Percentiles rank a stretch among this genome's conserved stretches.
Conservation (phyloP, 306 rosid genomes). For the Rosa rugosa region DNA sequence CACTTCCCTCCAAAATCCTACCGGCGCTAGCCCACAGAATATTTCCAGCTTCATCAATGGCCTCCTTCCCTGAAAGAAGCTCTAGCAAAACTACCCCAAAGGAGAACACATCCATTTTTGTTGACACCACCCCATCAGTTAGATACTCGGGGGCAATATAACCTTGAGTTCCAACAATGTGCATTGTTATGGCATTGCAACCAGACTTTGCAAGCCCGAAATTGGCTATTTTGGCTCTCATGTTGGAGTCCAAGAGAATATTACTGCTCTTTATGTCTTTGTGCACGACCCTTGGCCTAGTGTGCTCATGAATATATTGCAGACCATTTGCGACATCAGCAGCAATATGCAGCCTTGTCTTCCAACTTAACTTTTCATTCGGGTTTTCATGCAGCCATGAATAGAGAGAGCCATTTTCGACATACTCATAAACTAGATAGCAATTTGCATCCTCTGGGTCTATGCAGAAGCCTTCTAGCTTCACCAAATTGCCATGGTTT, state of each 20-base stretch:
- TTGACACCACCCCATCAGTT: constrained; percentile 77
- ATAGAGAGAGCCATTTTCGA: constrained; percentile 77
- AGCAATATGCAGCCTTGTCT: constrained; percentile 61
- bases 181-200: constrained; percentile 93
- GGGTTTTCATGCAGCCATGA: constrained; percentile 63
- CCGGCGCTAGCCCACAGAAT: constrained; percentile 50
- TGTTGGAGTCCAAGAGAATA: constrained; percentile 74
- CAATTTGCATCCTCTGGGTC: constrained; percentile 68
- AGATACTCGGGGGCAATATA: constrained; percentile 91
- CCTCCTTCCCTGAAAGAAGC: constrained; percentile 69
- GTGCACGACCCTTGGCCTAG: constrained; percentile 89
- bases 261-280: constrained; percentile 94
- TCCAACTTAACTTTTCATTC: constrained; percentile 57
- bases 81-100: constrained; percentile 89
- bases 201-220: constrained; percentile 89
- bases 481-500: constrained; percentile 95
- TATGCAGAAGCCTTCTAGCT: constrained; percentile 88
- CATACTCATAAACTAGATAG: constrained; percentile 78
- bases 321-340: constrained; percentile 89
- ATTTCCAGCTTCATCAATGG: constrained; percentile 56
- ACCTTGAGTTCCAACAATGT: constrained; percentile 95
- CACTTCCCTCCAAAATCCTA: constrained; percentile 46
- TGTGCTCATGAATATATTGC: constrained; percentile 92
- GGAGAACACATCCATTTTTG: constrained; percentile 86
- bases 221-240: constrained; percentile 92